Evolutionary conservation across 257 asterid species (phyloP), one percentile per base, ranked within the genome.

Genomic region (Penstemon newberryi): DNA sequence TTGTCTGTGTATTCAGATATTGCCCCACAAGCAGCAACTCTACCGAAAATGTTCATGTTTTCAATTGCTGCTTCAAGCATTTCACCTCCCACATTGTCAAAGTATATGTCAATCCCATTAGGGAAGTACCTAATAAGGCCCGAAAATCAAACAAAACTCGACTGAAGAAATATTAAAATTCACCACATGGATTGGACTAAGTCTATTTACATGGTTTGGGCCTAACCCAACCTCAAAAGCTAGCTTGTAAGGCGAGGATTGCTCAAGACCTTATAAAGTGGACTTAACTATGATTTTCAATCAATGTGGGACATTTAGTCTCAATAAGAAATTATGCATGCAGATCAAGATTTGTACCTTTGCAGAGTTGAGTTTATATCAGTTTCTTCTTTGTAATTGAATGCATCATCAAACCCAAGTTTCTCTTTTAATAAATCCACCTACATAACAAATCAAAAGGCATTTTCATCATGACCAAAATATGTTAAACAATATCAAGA

Each of bases 401-500:
- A 90, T 36, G 94, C 97, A 63, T 90, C 89, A 45, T 90, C 97
- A 67, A 90, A 90, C 7, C 96, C 94, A 12, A 87, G 91, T 70
- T 75, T 79, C 58, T 77, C 85, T 70, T 84, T 86, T 0, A 90
- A 85, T 75, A 90, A 60, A 7, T 78, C 78, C 50, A 87, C 93
- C 95, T 87, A 58, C 50, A 43, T 42, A 25, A 1, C 33, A 25
- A 25, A 25, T 25, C 33, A 25, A 25, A 25, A 25, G 0, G 33
- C 33, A 25, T 25, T 25, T 25, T 25, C 33, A 25, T 25, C 33
- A 25, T 25, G 33, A 2, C 33, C 33, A 25, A 25, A 25, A 25
- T 25, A 25, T 25, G 33, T 25, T 25, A 25, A 25, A 25, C 33
- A 25, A 25, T 25, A 25, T 1, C 33, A 25, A 25, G 5, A 6